Evolutionary conservation across 2,329 filamentous ascomycete genomes (phyloP), one percentile per base, ranked within the genome.

Genomic region (Diaporthe vaccinii): DNA sequence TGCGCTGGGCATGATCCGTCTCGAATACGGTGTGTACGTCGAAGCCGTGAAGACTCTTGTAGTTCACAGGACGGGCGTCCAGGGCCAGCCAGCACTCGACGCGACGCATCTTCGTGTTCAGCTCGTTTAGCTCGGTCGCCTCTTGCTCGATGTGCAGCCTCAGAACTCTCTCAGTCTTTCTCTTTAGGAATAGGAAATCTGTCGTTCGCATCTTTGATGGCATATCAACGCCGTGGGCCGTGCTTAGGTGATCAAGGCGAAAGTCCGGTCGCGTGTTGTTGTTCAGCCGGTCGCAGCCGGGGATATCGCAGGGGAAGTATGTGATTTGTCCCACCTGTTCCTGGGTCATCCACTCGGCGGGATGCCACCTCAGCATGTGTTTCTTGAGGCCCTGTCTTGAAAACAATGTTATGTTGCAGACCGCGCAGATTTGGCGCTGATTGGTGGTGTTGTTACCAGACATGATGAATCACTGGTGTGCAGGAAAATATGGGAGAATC

Each of bases 1-100:
- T 17, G 7, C 22, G 25, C 2, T 1, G 15, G 17, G 8, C 12
- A 5, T 14, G 3, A 4, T 25, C 2, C n/a, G 39, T 46, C n/a
- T 20, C 8, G 8, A 44, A 62, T 0, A 1, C 2, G 2, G 59
- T 46, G 1, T 2, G 4, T 7, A 28, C 1, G n/a, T 62, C 25
- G 9, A 62, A 46, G 17, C 39, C n/a, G n/a, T 62, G 59, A 10
- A 25, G 20, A 25, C 59, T 62, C 3, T 12, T 6, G 9, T 46
- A 62, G 28, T 8, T 1, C 5, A 2, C 12, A 0, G 3, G 3
- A 4, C 22, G 1, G 9, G n/a, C 14, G 6, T 9, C 36, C 0
- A 17, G 0, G 5, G 5, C 5, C 10, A 61, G n/a, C 31, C 5
- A 28, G 14, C 14, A 7, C 39, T 62, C 59, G 2, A 46, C 2